Percentiles rank a stretch among this genome's conserved stretches.
Evolutionary conservation across 805 yeast species (phyloP).

Genomic region (Nakazawaea wickerhamii): DNA sequence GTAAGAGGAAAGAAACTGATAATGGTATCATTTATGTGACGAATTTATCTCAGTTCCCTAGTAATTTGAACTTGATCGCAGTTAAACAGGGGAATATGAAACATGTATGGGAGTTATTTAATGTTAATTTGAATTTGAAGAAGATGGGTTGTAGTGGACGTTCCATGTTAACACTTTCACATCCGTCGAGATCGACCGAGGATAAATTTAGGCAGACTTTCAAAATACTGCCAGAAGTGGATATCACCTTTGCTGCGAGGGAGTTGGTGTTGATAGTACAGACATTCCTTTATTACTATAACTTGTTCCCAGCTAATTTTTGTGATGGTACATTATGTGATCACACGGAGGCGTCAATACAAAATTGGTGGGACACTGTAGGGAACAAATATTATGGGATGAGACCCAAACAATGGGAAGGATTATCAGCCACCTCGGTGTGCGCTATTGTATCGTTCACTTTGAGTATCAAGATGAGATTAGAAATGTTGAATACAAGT

Average conservation of each 20-base stretch:
- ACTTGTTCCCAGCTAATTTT: constrained; percentile 56
- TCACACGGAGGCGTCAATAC: constrained; percentile 65
- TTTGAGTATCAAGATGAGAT: constrained; percentile 55
- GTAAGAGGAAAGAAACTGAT: constrained; percentile 61
- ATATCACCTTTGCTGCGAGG: constrained; percentile 58
- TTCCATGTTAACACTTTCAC: constrained; percentile 64
- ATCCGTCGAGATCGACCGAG: constrained; percentile 70
- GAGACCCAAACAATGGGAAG: constrained; percentile 15
- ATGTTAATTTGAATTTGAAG: constrained; percentile 70
- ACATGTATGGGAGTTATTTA: constrained; percentile 50
- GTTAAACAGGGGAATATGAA: constrained; percentile 56
- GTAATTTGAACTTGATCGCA: constrained; percentile 64
- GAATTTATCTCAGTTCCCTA: constrained; percentile 75
- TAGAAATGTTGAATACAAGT: constrained; percentile 47
- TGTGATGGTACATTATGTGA: constrained; percentile 86
- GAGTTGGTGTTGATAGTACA: constrained; percentile 76
- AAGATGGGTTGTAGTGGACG: constrained; percentile 82
- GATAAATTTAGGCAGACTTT: constrained; percentile 78
- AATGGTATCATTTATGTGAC: constrained; percentile 70
- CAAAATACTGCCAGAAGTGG: constrained; percentile 48
- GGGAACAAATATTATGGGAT: constrained; percentile 44
- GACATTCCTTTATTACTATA: constrained; percentile 71
- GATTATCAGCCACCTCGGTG: constrained; percentile 59
- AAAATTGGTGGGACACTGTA: constrained; percentile 75
- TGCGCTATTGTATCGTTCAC: constrained; percentile 78